A percentile compares a stretch with the other conserved stretches of the same genome.
Conservation (phyloP, 108 stramenopile species). For the Chaetoceros tenuissimus region DNA sequence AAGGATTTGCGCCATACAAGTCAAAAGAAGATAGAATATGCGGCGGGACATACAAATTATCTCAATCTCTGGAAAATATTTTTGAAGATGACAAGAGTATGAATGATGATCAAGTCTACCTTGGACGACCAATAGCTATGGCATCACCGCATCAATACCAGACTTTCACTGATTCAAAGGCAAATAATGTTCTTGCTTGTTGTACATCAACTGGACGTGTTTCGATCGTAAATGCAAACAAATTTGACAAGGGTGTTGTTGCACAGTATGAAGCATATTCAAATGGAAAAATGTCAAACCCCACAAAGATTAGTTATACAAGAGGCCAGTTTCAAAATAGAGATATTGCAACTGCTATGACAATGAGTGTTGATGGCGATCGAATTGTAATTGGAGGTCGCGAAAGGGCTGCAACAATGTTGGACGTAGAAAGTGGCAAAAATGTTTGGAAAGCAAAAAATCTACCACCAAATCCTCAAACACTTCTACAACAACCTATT, state of each 20-base stretch:
- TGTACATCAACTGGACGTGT: slow-evolving; percentile 21
- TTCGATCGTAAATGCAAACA: slow-evolving; percentile 11
- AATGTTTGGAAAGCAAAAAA: slow-evolving; percentile 75
- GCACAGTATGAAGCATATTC: slow-evolving; percentile 26
- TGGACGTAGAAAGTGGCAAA: slow-evolving; percentile 57
- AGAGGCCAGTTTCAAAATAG: slow-evolving; percentile 43
- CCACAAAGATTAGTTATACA: slow-evolving; percentile 39
- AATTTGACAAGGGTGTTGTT: slow-evolving; percentile 14
- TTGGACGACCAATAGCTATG: neutral
- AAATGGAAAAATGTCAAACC: neutral
- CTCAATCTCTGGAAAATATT: neutral
- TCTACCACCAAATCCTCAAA: slow-evolving; percentile 77
- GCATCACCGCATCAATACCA: neutral
- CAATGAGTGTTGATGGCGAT: slow-evolving; percentile 19
- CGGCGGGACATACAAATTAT: slow-evolving; percentile 10
- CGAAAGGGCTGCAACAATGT: slow-evolving; percentile 53
- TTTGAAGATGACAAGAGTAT: slow-evolving; percentile 3
- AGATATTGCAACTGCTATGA: slow-evolving; percentile 49
- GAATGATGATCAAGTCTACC: neutral
- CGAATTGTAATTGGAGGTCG: slow-evolving; percentile 61
- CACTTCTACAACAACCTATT: slow-evolving; percentile 66
- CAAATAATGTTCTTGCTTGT: slow-evolving; percentile 8
- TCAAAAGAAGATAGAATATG: neutral
- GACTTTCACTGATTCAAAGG: neutral
- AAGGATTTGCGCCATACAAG: slow-evolving; percentile 6